Evolutionary conservation across 1,284 basidiomycete genomes (phyloP).

Genomic region (Sanguinoderma infundibulare): DNA sequence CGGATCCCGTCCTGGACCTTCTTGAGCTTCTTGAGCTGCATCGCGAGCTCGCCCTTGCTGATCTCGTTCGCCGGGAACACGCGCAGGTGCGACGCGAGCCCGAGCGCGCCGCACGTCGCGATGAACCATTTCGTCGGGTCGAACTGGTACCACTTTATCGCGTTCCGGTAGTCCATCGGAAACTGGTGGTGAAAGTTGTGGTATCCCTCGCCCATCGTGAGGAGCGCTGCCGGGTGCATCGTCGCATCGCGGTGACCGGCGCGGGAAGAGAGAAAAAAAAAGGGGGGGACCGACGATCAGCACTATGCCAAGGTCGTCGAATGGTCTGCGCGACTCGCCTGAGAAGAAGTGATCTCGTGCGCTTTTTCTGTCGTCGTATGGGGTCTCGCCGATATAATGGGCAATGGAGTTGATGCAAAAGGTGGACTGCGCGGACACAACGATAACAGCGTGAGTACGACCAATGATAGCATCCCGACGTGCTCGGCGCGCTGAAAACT

Average conservation of each 20-base stretch:
- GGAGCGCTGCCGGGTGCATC: slow-evolving; percentile 53
- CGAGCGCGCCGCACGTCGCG: slow-evolving; percentile 59
- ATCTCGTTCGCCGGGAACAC: slow-evolving; percentile 91
- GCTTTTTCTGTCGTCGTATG: slow-evolving; percentile 86
- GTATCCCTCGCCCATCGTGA: slow-evolving; percentile 92
- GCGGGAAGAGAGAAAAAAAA: neutral
- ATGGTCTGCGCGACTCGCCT: slow-evolving; percentile 5
- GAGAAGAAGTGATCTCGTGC: slow-evolving; percentile 87
- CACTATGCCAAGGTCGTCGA: neutral
- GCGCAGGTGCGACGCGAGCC: slow-evolving; percentile 78
- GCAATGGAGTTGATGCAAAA: slow-evolving; percentile 94
- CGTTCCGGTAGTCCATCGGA: slow-evolving; percentile 85
- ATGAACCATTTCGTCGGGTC: slow-evolving; percentile 88
- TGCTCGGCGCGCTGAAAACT: neutral
- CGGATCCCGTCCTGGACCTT: slow-evolving; percentile 63
- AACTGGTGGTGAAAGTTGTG: slow-evolving; percentile 94
- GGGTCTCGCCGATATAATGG: slow-evolving; percentile 83
- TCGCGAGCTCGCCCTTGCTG: slow-evolving; percentile 78
- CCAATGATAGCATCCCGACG: neutral
- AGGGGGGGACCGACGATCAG: neutral
- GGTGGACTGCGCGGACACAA: slow-evolving; percentile 60
- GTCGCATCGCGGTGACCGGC: neutral
- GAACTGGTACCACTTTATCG: slow-evolving; percentile 72
- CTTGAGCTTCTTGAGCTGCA: slow-evolving; percentile 82
- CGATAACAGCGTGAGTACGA: neutral